Conservation (phyloP, 2,329 filamentous ascomycete genomes). For the Dothideomycetes sp. region DNA sequence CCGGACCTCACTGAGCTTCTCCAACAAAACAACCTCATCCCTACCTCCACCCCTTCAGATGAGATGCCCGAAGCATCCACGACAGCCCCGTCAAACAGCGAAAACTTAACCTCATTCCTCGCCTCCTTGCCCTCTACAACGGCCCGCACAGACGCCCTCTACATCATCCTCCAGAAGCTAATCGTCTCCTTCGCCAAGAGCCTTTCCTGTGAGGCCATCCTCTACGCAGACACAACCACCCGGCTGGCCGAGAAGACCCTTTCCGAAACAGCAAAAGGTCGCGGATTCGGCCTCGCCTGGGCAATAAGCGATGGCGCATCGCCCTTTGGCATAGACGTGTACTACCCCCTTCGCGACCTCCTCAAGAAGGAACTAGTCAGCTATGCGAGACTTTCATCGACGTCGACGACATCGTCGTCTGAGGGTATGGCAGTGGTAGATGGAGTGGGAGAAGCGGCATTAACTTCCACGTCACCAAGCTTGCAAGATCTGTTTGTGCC, state of each 20-base stretch:
- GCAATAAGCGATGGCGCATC: slow-evolving; percentile 65
- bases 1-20: slow-evolving; percentile 7
- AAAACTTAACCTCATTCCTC: slow-evolving; percentile 42
- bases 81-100: slow-evolving; percentile 1
- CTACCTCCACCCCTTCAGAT: not conserved
- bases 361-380: slow-evolving; percentile 67
- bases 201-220: slow-evolving; percentile 54
- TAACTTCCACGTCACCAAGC: slow-evolving; percentile 22
- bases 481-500: slow-evolving; percentile 24
- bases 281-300: slow-evolving; percentile 75
- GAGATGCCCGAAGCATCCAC: slow-evolving; percentile 1
- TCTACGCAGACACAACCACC: slow-evolving; percentile 82
- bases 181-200: slow-evolving; percentile 54
- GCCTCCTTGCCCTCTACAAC: slow-evolving; percentile 59
- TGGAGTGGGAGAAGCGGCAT: not conserved
- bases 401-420: slow-evolving; percentile 38
- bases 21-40: slow-evolving; percentile 2
- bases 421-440: not conserved
- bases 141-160: slow-evolving; percentile 61
- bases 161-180: slow-evolving; percentile 60
- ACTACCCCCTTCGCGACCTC: slow-evolving; percentile 76
- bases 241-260: slow-evolving; percentile 77
- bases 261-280: slow-evolving; percentile 79
- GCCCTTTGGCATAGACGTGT: slow-evolving; percentile 48
- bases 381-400: slow-evolving; percentile 51